Evolutionary conservation across 1,284 basidiomycete genomes (phyloP).

Genomic region (Takashimella koratensis): DNA sequence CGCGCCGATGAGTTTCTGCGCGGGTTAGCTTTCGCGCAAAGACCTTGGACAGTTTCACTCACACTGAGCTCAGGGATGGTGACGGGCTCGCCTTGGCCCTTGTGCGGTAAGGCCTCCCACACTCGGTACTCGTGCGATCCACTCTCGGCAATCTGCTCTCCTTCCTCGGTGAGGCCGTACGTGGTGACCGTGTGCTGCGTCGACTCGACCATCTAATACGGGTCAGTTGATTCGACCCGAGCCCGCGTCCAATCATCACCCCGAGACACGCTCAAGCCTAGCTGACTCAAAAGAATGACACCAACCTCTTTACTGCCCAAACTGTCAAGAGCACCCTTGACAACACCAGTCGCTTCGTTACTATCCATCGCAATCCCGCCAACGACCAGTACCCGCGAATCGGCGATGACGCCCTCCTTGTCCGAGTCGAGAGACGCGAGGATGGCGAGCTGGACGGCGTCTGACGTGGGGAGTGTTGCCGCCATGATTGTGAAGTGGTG

Average conservation of each 20-base stretch:
- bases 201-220: conserved; percentile 87
- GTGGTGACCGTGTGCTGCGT: conserved; percentile 71
- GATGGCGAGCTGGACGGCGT: conserved; percentile 71
- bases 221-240: too few species aligned
- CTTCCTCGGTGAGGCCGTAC: conserved; percentile 74
- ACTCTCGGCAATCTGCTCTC: conserved; percentile 66
- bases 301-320: conserved; percentile 80
- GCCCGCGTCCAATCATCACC: too few species aligned
- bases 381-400: conserved; percentile 67
- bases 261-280: too few species aligned
- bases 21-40: not conserved
- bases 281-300: too few species aligned
- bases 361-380: conserved; percentile 51
- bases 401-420: conserved; percentile 58
- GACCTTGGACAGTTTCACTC: conserved; percentile 14
- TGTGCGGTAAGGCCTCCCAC: conserved; percentile 73
- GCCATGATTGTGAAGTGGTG: not conserved
- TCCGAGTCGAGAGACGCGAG: conserved; percentile 64
- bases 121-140: conserved; percentile 94
- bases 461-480: conserved; percentile 40
- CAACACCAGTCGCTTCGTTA: conserved; percentile 62
- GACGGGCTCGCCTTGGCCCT: conserved; percentile 65
- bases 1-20: conserved; percentile 65
- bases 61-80: conserved; percentile 62
- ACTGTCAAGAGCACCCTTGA: conserved; percentile 85